Base-by-base conservation (phyloP, 768 basidiomycete species). In the Tricholoma saponaceum region DNA sequence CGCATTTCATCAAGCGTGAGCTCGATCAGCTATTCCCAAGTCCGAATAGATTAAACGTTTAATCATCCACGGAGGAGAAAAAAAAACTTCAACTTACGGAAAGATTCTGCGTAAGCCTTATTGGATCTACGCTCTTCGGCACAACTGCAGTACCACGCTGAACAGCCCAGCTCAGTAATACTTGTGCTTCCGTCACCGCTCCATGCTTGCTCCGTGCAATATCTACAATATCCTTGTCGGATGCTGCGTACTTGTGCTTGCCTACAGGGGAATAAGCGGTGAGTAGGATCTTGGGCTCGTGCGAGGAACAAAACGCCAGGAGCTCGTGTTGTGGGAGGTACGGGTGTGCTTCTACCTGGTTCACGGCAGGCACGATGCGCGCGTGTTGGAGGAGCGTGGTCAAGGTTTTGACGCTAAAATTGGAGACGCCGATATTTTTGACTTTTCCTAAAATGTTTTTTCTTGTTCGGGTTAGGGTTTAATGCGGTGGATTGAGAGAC, bases 121-220 rank as follows among this genome's bases (percentile, higher is more conserved):
- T 70, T 26, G 66, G 64, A 52, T 76, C 70, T 62, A 71, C 74
- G 51, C 75, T 68, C 73, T 86, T 85, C 23, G 85, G 82, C 32
- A 85, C 78, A 18, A 83, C 79, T 10, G 74, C 72, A 9, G 81
- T 76, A 12, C 79, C 80, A 5, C 80, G 73, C 65, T 83, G 76
- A 5, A 82, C 78, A 12, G 74, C 77, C 85, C 84, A 86, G 58
- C 80, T 76, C n/a, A 86, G 73, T 2, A 81, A 66, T 7, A 83
- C 74, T 62, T 83, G 82, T 1, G 79, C 79, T 1, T 71, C 62
- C 4, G 72, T 70, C 28, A 30, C 26, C n/a, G 6, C 26, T 10
- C 60, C 69, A 28, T 60, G 56, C 54, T 71, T 61, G 49, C 67
- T 67, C 13, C 56, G 58, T 2, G 75, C 74, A 7, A 78, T 62